phyloP scores from a whole-genome alignment of 139 green algal genomes.

The Chlamydomonas incerta region DNA sequence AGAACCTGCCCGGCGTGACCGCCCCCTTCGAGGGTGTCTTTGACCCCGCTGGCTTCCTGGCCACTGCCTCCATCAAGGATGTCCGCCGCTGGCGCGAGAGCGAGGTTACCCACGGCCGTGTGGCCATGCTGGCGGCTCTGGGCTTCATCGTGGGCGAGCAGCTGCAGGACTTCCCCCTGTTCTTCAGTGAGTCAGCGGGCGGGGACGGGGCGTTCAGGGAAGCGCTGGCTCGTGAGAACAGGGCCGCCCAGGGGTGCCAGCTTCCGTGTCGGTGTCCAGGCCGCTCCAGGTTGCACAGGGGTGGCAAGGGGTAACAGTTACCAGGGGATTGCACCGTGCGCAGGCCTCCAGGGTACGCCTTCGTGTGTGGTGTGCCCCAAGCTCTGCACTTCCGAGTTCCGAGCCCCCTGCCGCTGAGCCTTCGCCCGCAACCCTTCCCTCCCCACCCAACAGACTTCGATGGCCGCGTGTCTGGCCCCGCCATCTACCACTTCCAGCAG shows the following conservation, averaged over 20 bases:
- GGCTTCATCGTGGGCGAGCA: conserved; percentile 74
- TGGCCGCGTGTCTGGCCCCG: conserved; percentile 70
- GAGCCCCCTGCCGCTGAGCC: too few relatives aligned
- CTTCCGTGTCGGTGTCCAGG: too few relatives aligned
- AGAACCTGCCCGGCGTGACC: conserved; percentile 70
- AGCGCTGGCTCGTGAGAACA: too few relatives aligned
- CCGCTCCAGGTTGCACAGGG: too few relatives aligned
- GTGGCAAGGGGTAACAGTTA: too few relatives aligned
- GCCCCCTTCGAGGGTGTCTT: conserved; percentile 67
- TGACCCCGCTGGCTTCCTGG: conserved; percentile 58
- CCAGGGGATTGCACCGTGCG: too few relatives aligned
- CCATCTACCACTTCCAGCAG: conserved; percentile 90
- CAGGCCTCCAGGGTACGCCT: too few relatives aligned
- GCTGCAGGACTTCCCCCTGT: conserved; percentile 55
- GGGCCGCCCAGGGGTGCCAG: too few relatives aligned
- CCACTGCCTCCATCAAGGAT: conserved; percentile 50
- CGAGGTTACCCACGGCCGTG: conserved; percentile 82
- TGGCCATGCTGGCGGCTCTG: conserved; percentile 77
- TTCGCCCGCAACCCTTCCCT: too few relatives aligned
- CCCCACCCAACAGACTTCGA: conserved; percentile 44
- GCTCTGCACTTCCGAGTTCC: too few relatives aligned
- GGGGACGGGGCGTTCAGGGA: too few relatives aligned
- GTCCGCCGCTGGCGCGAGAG: conserved; percentile 72
- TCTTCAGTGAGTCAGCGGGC: conserved; percentile 50
- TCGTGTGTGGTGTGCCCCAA: too few relatives aligned